These are phyloP conservation scores for Picea abies DNA, from an alignment of 83 land plant species.

Conservation along the genomic window DNA sequence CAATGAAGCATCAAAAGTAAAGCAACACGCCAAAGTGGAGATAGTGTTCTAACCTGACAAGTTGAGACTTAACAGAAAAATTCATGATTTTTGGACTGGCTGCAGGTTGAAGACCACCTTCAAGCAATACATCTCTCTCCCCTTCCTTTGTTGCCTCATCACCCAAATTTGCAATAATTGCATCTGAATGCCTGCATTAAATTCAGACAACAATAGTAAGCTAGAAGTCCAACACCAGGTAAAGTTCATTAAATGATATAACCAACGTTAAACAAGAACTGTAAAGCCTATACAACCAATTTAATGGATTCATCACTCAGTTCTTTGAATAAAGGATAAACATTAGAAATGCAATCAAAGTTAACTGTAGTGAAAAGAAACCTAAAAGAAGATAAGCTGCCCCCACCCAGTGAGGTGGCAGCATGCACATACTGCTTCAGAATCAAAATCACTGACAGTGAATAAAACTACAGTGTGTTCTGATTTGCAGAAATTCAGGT, in stretches of 20 bases:
- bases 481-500: neutral
- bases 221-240: neutral
- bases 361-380: neutral
- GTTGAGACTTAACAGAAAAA: constrained; percentile 50
- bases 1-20: neutral
- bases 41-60: constrained; percentile 53
- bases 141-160: constrained; percentile 63
- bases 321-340: neutral
- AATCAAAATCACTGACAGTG: constrained; percentile 1
- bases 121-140: constrained; percentile 75
- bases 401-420: too few relatives aligned
- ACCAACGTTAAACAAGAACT: neutral
- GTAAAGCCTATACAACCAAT: neutral
- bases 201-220: neutral
- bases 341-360: neutral
- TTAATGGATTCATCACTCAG: neutral
- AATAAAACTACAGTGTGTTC: neutral
- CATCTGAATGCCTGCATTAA: constrained; percentile 81
- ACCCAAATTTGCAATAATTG: constrained; percentile 57
- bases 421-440: neutral
- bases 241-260: neutral
- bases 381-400: neutral
- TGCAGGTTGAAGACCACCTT: constrained; percentile 64
- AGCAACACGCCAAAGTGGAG: neutral
- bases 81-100: constrained; percentile 45